A percentile compares a stretch with the other conserved stretches of the same genome.
These are phyloP conservation scores for Linderina pennispora DNA, from an alignment of 192 early-diverging fungal species.

Conservation along the genomic window DNA sequence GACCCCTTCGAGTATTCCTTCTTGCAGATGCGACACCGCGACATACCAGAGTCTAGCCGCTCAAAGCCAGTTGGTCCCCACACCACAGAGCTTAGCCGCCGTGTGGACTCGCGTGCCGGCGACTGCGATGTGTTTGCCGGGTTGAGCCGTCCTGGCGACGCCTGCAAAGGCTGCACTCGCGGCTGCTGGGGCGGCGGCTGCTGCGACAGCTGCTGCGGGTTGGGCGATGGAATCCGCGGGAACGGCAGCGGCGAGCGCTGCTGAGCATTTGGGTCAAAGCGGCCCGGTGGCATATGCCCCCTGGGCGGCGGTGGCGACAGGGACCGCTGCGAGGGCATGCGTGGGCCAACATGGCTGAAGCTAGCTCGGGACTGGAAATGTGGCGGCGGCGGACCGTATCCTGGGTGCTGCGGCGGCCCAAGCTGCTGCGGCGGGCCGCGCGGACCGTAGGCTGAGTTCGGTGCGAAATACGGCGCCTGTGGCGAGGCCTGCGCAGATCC, in stretches of 20 bases:
- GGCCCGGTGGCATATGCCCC: slow-evolving; percentile 6
- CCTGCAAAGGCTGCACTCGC: slow-evolving; percentile 1
- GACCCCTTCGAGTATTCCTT: slow-evolving; percentile 49
- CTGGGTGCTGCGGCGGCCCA: slow-evolving; percentile 2
- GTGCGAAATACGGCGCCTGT: slow-evolving; percentile 12
- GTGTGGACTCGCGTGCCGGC: slow-evolving; percentile 42
- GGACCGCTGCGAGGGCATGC: slow-evolving; percentile 17
- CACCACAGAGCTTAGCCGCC: slow-evolving; percentile 47
- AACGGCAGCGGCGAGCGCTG: slow-evolving; percentile 39
- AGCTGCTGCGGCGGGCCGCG: slow-evolving; percentile 15
- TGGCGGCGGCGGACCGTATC: not conserved
- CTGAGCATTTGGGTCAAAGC: not conserved
- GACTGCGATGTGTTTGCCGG: slow-evolving; percentile 28
- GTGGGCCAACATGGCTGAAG: slow-evolving; percentile 2
- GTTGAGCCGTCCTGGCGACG: not conserved
- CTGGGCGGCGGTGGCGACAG: slow-evolving; percentile 25
- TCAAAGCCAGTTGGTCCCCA: slow-evolving; percentile 47
- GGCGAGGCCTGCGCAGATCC: slow-evolving; percentile 20
- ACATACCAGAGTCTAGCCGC: slow-evolving; percentile 45
- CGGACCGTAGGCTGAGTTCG: slow-evolving; percentile 1
- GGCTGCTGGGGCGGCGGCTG: not conserved
- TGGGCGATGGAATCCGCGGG: slow-evolving; percentile 44
- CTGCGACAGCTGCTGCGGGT: slow-evolving; percentile 2
- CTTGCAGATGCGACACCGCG: slow-evolving; percentile 42
- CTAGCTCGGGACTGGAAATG: slow-evolving; percentile 8